Base-by-base conservation (phyloP, 805 yeast genomes). In the Hanseniaspora valbyensis region DNA sequence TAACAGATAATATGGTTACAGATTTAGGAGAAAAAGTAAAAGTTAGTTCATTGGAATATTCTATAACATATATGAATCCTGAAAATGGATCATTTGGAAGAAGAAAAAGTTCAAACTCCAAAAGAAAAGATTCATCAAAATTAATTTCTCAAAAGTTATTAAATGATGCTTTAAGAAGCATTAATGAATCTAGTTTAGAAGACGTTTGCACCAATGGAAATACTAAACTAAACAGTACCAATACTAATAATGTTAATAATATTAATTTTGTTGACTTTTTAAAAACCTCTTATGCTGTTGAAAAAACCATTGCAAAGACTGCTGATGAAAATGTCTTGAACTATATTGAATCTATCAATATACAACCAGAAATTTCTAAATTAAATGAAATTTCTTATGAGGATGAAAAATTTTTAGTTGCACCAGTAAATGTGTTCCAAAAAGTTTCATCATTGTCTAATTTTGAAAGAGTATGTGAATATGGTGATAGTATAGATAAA, bases 111-210 rank as follows among this genome's bases (percentile, higher is more conserved):
- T 32, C 33, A 14, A 16, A 5, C 7, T 25, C 21, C 4, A 33
- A 34, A 13, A 39, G 51, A 26, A 30, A 40, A 16, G 34, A 29
- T 16, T 40, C 39, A 18, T 19, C 25, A 8, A 44, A 48, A 26
- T 16, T 48, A 16, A 40, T 48, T 1, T 21, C 44, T 1, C 51
- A 48, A 33, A 48, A 41, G 29, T 22, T 48, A 8, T 26, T 48
- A 6, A 48, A 48, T 33, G 51, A 48, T 40, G 51, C 51, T 25
- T 21, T 48, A 10, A 30, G 41, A 33, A 48, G 26, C 13, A 29
- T 39, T 16, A 38, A 38, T n/a, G 18, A 32, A 13, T 10, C 36
- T 32, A n/a, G 13, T 32, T 8, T 32, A 32, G 12, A 28, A 28
- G 30, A 28, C 30, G 12, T 8, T 42, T 4, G 28, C 39, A 37